phyloP scores from a whole-genome alignment of 1,284 basidiomycete species.

The Fomitiporia mediterranea region DNA sequence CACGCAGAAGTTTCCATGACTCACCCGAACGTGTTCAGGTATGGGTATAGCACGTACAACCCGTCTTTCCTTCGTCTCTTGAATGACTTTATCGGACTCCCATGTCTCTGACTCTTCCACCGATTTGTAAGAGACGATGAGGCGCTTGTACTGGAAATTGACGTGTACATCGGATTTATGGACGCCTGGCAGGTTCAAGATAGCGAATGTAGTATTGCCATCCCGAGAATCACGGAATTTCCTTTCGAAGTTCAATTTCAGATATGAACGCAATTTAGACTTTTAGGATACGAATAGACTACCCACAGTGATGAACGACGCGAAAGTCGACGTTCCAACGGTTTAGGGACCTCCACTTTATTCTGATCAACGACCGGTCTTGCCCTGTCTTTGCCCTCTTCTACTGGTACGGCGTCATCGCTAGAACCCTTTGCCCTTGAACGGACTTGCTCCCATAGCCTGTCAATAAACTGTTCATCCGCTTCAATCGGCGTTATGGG shows the following conservation, averaged over 20 bases:
- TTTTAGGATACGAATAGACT: not conserved
- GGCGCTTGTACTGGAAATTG: conserved; percentile 55
- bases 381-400: not conserved
- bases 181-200: conserved; percentile 60
- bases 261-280: not conserved
- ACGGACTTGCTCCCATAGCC: conserved; percentile 15
- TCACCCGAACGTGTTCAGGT: conserved; percentile 45
- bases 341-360: not conserved
- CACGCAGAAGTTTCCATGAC: conserved; percentile 13
- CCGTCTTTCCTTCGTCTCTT: conserved; percentile 55
- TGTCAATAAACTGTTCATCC: conserved; percentile 14
- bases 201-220: conserved; percentile 27
- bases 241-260: not conserved
- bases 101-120: conserved; percentile 53
- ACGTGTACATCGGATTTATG: conserved; percentile 69
- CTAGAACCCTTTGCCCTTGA: not conserved
- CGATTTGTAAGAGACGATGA: conserved; percentile 65
- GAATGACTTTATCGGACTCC: conserved; percentile 52
- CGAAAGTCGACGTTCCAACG: not conserved
- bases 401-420: not conserved
- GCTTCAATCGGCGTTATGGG: conserved; percentile 12
- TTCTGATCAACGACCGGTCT: not conserved
- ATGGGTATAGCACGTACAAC: conserved; percentile 44
- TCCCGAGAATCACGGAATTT: conserved; percentile 10
- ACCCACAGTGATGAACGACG: conserved; percentile 3